Base-by-base conservation (phyloP, 805 yeast species). In the Metschnikowia matae region DNA sequence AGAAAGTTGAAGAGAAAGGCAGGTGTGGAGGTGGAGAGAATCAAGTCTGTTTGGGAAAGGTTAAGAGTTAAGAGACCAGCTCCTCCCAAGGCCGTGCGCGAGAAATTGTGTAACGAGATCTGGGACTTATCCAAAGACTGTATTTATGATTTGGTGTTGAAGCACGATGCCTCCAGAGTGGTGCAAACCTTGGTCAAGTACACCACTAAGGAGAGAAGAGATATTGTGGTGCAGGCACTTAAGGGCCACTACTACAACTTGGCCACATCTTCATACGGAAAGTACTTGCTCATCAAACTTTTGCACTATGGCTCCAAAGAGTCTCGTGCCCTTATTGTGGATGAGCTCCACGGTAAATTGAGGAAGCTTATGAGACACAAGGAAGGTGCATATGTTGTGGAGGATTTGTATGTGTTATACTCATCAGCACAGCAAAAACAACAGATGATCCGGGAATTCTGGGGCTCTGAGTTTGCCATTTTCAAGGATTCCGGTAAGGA, bases 371-470 rank as follows among this genome's bases (percentile, higher is more conserved):
- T 92, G 94, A 84, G 96, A 75, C 97, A 92, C 71, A 85, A 87
- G 73, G 98, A 92, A 77, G 99, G 97, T 70, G 98, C 98, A 13
- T 90, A 92, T 62, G 98, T 92, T 37, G 90, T 91, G 57, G 98
- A 92, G 70, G 99, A 92, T 75, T 76, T 89, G 62, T 92, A 77
- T 65, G 88, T 89, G 21, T 80, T 90, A 50, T 92, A 91, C 68
- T 82, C 97, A 10, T 82, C 89, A 21, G 79, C 85, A 31, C 88
- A 84, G 55, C 98, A 92, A 70, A 87, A 82, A 68, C 81, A 82
- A 49, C 96, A 89, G 70, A 91, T 92, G 87, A 82, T 92, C 57
- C 83, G 94, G 69, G 99, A 92, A 71, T 92, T 92, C 66, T 92
- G 96, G 89, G 99, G 98, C 48, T 81, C 96, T 11, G 96, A 89